Conservation (phyloP, 2,329 filamentous ascomycete species). For the Tolypocladium tropicale region DNA sequence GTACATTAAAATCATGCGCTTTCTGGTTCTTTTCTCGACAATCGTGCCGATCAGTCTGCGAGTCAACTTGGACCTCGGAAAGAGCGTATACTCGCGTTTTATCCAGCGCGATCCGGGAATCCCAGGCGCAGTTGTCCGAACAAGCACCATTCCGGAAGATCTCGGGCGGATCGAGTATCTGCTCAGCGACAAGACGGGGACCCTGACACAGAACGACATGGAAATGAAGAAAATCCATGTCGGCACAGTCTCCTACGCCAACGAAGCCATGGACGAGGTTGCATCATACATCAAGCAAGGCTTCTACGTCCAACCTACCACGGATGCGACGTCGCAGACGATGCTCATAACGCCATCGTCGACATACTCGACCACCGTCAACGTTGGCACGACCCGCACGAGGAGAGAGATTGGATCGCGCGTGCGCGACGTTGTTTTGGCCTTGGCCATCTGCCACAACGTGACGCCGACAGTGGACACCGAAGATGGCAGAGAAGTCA, state of each 20-base stretch:
- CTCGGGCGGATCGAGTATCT: conserved; percentile 92
- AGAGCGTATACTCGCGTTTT: conserved; percentile 90
- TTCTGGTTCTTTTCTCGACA: conserved; percentile 95
- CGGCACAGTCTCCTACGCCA: conserved; percentile 94
- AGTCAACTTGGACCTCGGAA: conserved; percentile 95
- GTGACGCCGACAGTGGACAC: conserved; percentile 79
- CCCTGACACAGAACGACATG: conserved; percentile 95
- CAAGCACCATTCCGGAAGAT: conserved; percentile 95
- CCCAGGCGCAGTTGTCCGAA: conserved; percentile 83
- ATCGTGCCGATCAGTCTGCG: conserved; percentile 96
- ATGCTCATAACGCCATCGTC: conserved; percentile 68
- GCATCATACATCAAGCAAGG: conserved; percentile 75
- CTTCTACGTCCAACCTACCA: conserved; percentile 49
- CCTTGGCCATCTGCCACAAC: conserved; percentile 90
- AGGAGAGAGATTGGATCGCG: conserved; percentile 87
- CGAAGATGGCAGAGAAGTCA: conserved; percentile 64
- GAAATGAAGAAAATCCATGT: conserved; percentile 98
- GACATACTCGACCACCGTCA: conserved; percentile 49
- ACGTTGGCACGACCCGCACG: conserved; percentile 63
- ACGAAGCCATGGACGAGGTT: conserved; percentile 98
- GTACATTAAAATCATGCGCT: conserved; percentile 98
- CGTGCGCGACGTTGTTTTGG: conserved; percentile 86
- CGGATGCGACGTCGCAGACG: conserved; percentile 31
- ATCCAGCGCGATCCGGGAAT: conserved; percentile 90
- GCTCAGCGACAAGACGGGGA: conserved; percentile 96